phyloP scores from a whole-genome alignment of 2,329 filamentous ascomycete genomes.

The Apiospora rasikravindrae region DNA sequence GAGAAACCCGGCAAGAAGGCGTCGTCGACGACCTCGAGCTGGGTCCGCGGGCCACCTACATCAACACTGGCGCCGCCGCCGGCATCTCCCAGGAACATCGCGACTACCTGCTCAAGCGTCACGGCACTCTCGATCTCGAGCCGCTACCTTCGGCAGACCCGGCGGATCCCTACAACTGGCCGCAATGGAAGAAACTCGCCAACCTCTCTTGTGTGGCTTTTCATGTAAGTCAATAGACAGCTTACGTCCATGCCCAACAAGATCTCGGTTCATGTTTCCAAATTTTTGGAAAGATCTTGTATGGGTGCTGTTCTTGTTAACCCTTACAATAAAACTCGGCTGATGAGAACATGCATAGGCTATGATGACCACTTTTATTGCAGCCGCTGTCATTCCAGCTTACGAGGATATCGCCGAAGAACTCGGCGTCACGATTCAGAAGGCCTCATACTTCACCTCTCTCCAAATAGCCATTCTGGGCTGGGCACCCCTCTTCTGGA shows the following conservation, averaged over 20 bases:
- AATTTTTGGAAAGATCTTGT: too few species aligned
- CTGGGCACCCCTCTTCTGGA: conserved; percentile 60
- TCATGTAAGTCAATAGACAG: conserved; percentile 37
- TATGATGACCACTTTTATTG: conserved; percentile 61
- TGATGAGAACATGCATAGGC: conserved; percentile 34
- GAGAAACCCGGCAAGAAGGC: not conserved
- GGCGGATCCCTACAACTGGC: conserved; percentile 63
- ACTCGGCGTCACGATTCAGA: conserved; percentile 52
- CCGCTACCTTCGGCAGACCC: conserved; percentile 55
- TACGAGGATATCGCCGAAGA: conserved; percentile 59
- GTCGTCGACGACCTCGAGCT: conserved; percentile 12
- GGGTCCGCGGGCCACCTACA: conserved; percentile 6
- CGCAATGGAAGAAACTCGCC: conserved; percentile 56
- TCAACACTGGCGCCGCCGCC: conserved; percentile 18
- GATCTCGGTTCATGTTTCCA: not conserved
- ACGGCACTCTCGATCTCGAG: conserved; percentile 60
- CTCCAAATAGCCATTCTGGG: conserved; percentile 61
- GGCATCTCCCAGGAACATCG: conserved; percentile 48
- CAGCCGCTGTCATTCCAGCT: conserved; percentile 58
- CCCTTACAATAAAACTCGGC: not conserved
- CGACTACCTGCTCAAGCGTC: conserved; percentile 55
- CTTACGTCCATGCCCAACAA: not conserved
- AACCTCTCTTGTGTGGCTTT: conserved; percentile 61
- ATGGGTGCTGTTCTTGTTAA: not conserved
- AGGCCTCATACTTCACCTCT: conserved; percentile 58